A percentile compares a stretch with the other conserved stretches of the same genome.
phyloP scores from a whole-genome alignment of 441 rosid genomes.

The Euphorbia neoarborescens region DNA sequence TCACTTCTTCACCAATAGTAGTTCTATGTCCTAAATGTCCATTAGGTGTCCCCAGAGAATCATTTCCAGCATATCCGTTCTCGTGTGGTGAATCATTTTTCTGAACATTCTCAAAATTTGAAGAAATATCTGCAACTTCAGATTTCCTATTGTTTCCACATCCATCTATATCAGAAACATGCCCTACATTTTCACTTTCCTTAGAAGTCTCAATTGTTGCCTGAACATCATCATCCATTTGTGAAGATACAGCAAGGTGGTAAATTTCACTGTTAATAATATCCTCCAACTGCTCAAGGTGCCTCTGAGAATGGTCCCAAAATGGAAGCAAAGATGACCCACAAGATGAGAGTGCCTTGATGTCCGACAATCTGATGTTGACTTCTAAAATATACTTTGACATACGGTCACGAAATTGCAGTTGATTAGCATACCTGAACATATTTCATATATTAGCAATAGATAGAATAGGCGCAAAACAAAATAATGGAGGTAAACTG shows the following conservation, averaged over 20 bases:
- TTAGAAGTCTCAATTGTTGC: conserved; percentile 23
- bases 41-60: conserved; percentile 32
- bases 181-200: conserved; percentile 31
- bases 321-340: conserved; percentile 58
- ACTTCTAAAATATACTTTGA: conserved; percentile 55
- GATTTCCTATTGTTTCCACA: conserved; percentile 21
- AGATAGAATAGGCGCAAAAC: conserved; percentile 5
- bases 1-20: conserved; percentile 25
- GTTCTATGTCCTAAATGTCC: conserved; percentile 26
- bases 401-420: conserved; percentile 42
- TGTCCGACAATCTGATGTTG: conserved; percentile 75
- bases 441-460: conserved; percentile 19
- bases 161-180: conserved; percentile 29
- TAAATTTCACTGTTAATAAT: conserved; percentile 51
- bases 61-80: conserved; percentile 11
- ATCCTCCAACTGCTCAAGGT: conserved; percentile 62
- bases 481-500: background rate
- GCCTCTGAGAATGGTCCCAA: conserved; percentile 74
- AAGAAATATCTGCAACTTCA: conserved; percentile 28
- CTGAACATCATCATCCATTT: conserved; percentile 47
- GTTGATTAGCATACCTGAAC: conserved; percentile 49
- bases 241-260: conserved; percentile 54
- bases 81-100: conserved; percentile 19
- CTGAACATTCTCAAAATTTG: conserved; percentile 19
- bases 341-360: conserved; percentile 49